phyloP scores from a whole-genome alignment of 1,284 basidiomycete species.

The Fomitopsis palustris region DNA sequence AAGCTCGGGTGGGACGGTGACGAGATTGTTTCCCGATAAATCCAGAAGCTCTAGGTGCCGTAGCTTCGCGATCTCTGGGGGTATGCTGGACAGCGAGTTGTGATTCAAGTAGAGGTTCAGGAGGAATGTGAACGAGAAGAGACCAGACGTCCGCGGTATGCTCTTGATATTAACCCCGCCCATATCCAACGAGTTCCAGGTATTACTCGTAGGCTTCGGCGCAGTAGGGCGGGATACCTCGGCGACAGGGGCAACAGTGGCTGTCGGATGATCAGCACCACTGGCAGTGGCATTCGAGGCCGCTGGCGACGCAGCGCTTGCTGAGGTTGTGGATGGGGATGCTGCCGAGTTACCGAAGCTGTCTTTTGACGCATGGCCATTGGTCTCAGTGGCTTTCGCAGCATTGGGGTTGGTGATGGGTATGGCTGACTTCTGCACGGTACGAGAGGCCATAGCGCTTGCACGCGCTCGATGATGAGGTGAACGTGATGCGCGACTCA shows the following conservation, averaged over 20 bases:
- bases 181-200: constrained; percentile 95
- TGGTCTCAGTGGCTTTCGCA: constrained; percentile 41
- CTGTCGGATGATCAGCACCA: constrained; percentile 64
- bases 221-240: constrained; percentile 57
- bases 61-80: constrained; percentile 82
- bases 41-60: constrained; percentile 90
- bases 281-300: constrained; percentile 33
- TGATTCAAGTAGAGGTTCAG: constrained; percentile 97
- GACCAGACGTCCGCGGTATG: constrained; percentile 75
- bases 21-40: constrained; percentile 87
- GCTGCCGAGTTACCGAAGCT: constrained; percentile 22
- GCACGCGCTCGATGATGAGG: constrained; percentile 79
- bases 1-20: constrained; percentile 80
- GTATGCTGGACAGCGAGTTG: constrained; percentile 82
- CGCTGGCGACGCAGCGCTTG: constrained; percentile 33
- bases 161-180: constrained; percentile 94
- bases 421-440: constrained; percentile 74
- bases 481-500: constrained; percentile 71
- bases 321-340: constrained; percentile 25
- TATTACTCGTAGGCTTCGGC: constrained; percentile 60
- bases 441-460: constrained; percentile 76
- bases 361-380: constrained; percentile 32
- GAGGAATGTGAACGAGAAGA: constrained; percentile 93
- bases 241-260: constrained; percentile 64
- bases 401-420: constrained; percentile 81